Evolutionary conservation across 1,284 basidiomycete genomes (phyloP).

Genomic region (Cutaneotrichosporon arboriforme): DNA sequence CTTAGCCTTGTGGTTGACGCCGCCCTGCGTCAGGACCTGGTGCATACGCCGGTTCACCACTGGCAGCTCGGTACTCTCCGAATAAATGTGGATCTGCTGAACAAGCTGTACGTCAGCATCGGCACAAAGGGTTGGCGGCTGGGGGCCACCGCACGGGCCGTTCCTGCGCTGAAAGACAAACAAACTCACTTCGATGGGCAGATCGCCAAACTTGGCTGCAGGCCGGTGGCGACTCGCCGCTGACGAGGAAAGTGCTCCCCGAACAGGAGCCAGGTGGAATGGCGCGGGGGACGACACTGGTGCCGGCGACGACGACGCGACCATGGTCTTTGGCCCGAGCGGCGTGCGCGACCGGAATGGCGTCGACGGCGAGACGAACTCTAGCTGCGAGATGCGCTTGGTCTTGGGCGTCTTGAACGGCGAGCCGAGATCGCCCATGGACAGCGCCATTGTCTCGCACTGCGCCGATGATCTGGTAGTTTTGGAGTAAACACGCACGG

Average conservation of each 20-base stretch:
- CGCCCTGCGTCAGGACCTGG: slow-evolving; percentile 50
- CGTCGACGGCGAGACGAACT: neutral
- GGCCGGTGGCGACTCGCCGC: neutral
- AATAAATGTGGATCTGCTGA: slow-evolving; percentile 64
- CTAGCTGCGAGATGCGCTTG: neutral
- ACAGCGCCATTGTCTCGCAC: too few relatives aligned
- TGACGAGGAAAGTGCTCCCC: neutral
- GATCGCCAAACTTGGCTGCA: slow-evolving; percentile 15
- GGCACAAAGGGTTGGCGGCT: too few relatives aligned
- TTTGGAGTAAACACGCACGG: too few relatives aligned
- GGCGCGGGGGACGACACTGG: neutral
- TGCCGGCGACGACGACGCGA: neutral
- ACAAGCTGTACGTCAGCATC: slow-evolving; percentile 54
- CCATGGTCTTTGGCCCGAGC: neutral
- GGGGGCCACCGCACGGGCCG: too few relatives aligned
- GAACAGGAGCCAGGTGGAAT: neutral
- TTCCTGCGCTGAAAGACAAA: neutral
- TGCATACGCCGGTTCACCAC: slow-evolving; percentile 55
- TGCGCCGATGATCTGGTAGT: too few relatives aligned
- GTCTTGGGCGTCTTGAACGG: slow-evolving; percentile 10
- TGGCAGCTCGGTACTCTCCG: slow-evolving; percentile 59
- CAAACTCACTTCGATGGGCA: slow-evolving; percentile 28
- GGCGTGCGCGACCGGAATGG: neutral
- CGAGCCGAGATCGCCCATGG: slow-evolving; percentile 2
- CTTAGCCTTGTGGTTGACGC: slow-evolving; percentile 24